phyloP scores from a whole-genome alignment of 345 rosid species.

The Murraya koenigii region DNA sequence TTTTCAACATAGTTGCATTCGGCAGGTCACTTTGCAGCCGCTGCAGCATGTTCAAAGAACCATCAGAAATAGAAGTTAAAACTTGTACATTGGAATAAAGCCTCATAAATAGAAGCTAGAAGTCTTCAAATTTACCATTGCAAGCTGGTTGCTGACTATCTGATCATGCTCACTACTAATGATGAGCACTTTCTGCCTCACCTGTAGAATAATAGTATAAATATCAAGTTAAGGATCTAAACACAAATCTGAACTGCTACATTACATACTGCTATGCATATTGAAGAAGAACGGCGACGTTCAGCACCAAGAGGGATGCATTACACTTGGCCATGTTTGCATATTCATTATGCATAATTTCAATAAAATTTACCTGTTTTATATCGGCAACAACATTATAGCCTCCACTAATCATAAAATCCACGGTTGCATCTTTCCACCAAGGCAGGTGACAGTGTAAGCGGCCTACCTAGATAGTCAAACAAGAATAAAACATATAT shows the following conservation, averaged over 20 bases:
- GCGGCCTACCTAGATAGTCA: constrained; percentile 52
- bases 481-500: not conserved
- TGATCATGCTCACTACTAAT: constrained; percentile 70
- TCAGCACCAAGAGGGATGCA: no score
- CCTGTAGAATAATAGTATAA: constrained; percentile 36
- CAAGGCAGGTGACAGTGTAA: constrained; percentile 79
- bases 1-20: constrained; percentile 46
- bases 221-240: not conserved
- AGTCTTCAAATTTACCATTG: constrained; percentile 37
- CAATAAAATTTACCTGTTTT: constrained; percentile 41
- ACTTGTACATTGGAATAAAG: not conserved
- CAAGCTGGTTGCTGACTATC: constrained; percentile 60
- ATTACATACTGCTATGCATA: no score
- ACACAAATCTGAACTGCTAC: not conserved
- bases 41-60: constrained; percentile 30
- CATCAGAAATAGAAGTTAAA: not conserved
- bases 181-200: constrained; percentile 59
- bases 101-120: not conserved
- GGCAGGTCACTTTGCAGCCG: constrained; percentile 60
- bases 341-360: no score
- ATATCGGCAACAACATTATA: constrained; percentile 64
- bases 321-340: no score
- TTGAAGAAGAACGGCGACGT: no score
- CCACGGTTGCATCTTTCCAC: constrained; percentile 84
- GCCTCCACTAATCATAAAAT: constrained; percentile 78